These are phyloP conservation scores for Tricholoma saponaceum DNA, from an alignment of 768 basidiomycete species.

Conservation along the genomic window DNA sequence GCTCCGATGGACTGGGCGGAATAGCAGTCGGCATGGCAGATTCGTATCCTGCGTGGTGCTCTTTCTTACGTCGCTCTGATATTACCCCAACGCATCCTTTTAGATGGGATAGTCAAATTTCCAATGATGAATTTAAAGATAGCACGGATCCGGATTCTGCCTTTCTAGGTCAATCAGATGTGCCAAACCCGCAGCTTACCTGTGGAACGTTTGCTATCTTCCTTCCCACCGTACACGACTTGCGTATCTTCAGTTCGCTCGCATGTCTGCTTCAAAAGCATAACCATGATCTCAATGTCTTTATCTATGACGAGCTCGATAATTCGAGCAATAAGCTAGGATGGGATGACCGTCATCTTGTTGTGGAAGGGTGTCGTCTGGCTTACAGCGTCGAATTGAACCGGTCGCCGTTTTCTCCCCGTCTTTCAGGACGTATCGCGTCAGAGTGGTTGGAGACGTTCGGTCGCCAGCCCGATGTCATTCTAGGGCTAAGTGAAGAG, in stretches of 20 bases:
- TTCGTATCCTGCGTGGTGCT: background rate
- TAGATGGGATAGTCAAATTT: conserved; percentile 2
- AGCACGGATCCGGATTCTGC: too few relatives aligned
- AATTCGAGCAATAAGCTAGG: background rate
- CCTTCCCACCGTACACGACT: conserved; percentile 30
- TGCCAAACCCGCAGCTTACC: background rate
- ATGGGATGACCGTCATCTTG: conserved; percentile 5
- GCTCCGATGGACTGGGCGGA: conserved; percentile 32
- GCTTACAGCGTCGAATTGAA: conserved; percentile 7
- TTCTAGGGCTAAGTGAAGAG: conserved; percentile 30
- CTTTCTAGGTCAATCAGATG: background rate
- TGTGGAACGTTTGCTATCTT: conserved; percentile 28
- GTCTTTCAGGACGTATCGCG: background rate
- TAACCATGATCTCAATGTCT: conserved; percentile 25
- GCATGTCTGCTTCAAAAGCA: conserved; percentile 29
- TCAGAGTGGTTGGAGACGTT: conserved; percentile 29
- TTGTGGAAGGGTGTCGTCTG: conserved; percentile 15
- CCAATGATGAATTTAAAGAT: background rate
- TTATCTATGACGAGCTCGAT: conserved; percentile 22
- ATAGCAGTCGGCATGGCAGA: conserved; percentile 22
- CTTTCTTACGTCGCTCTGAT: conserved; percentile 2
- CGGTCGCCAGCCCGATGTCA: conserved; percentile 24
- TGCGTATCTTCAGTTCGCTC: conserved; percentile 27
- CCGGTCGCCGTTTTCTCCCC: background rate
- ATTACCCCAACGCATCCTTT: conserved; percentile 4